Percentiles rank a stretch among this genome's conserved stretches.
These are phyloP conservation scores for Penicillium sp. DNA, from an alignment of 2,329 filamentous ascomycete species.

Conservation along the genomic window DNA sequence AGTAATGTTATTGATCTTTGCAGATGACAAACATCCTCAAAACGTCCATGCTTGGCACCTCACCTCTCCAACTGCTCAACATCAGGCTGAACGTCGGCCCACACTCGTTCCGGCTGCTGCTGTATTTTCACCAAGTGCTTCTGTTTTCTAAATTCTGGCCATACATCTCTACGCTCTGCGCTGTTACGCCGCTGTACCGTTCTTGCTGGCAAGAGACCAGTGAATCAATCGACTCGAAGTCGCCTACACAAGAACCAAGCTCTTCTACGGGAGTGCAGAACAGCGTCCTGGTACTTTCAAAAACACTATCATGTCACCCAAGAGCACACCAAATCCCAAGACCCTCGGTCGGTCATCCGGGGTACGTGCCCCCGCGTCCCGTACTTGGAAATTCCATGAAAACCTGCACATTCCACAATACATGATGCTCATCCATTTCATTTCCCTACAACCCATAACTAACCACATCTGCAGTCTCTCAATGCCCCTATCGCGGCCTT, in stretches of 20 bases:
- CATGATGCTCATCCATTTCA: neutral
- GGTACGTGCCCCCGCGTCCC: constrained; percentile 14
- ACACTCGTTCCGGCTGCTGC: neutral
- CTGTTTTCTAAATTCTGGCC: no score
- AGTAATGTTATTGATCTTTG: no score
- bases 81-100: no score
- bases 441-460: neutral
- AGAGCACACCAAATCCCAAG: constrained; percentile 15
- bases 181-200: no score
- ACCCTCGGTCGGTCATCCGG: constrained; percentile 23
- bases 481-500: constrained; percentile 66
- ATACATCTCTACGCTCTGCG: no score
- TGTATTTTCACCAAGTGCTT: no score
- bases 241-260: no score
- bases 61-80: neutral
- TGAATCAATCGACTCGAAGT: neutral
- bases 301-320: constrained; percentile 15
- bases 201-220: neutral
- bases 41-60: neutral
- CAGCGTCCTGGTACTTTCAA: neutral
- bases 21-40: constrained; percentile 1
- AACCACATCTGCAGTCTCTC: constrained; percentile 44
- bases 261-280: neutral
- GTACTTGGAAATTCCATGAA: no score
- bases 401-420: neutral